Evolutionary conservation across 225 moss, liverwort and hornwort genomes (phyloP).

Genomic region (Bryoerythrophyllum caledonicum): DNA sequence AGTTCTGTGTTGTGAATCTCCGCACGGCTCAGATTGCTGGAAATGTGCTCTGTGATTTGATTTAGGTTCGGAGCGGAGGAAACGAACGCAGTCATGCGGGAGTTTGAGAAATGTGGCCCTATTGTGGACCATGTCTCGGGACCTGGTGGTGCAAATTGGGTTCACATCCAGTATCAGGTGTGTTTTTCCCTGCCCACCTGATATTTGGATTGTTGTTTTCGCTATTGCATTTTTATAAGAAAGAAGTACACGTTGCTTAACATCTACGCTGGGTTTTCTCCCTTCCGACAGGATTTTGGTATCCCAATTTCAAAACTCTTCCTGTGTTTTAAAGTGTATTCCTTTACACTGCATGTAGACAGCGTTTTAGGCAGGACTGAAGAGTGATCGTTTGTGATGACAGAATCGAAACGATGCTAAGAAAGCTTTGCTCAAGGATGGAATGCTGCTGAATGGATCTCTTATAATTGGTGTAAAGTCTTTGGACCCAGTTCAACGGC

Average conservation of each 20-base stretch:
- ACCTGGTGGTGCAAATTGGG: slow-evolving; percentile 97
- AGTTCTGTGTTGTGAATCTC: not conserved
- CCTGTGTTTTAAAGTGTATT: not conserved
- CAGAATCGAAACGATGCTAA: slow-evolving; percentile 91
- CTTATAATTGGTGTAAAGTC: slow-evolving; percentile 93
- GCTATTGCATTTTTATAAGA: not conserved
- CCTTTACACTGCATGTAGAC: not conserved
- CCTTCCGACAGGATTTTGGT: not conserved
- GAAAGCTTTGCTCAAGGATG: slow-evolving; percentile 86
- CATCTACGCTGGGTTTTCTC: not conserved
- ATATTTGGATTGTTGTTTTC: not conserved
- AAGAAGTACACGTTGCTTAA: not conserved
- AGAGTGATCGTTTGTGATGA: not conserved
- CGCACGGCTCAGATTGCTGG: not conserved
- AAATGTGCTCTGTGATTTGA: slow-evolving; percentile 6
- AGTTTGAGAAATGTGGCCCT: slow-evolving; percentile 97
- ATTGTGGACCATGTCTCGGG: slow-evolving; percentile 89
- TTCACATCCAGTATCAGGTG: slow-evolving; percentile 90
- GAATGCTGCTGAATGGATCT: slow-evolving; percentile 86
- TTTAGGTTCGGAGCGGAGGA: slow-evolving; percentile 88
- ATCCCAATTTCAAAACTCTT: not conserved
- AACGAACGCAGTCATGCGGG: slow-evolving; percentile 91
- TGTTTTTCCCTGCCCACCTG: not conserved
- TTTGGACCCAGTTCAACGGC: slow-evolving; percentile 76
- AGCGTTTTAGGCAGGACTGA: slow-evolving; percentile 2